These are phyloP conservation scores for Umbelopsis ramanniana DNA, from an alignment of 192 early-diverging fungal genomes.

Conservation along the genomic window DNA sequence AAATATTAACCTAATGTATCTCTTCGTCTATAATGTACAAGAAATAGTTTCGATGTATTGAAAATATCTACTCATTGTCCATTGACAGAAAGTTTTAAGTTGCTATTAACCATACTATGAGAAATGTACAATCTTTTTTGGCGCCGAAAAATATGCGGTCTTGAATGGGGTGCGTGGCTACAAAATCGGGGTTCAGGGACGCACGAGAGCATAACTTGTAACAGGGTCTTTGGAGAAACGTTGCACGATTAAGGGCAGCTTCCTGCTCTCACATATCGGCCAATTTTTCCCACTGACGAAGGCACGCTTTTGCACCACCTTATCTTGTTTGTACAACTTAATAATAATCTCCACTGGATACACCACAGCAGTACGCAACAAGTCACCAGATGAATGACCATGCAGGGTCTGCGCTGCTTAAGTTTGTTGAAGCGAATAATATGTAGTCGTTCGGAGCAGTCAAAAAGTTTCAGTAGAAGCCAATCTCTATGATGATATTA, in stretches of 20 bases:
- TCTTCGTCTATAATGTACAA: background rate
- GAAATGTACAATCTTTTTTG: background rate
- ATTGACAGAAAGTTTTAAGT: background rate
- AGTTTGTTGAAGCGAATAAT: background rate
- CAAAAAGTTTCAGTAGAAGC: too few species aligned
- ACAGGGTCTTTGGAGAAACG: conserved; percentile 12
- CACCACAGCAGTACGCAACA: background rate
- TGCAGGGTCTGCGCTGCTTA: background rate
- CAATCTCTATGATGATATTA: too few species aligned
- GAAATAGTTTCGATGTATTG: background rate
- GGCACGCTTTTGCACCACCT: background rate
- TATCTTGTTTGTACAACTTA: conserved; percentile 11
- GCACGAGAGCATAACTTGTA: background rate
- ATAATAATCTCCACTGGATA: conserved; percentile 19
- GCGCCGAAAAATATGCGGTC: too few species aligned
- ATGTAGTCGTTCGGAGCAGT: too few species aligned
- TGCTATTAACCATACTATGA: background rate
- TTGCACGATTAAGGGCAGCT: background rate
- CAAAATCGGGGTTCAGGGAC: background rate
- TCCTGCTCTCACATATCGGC: too few species aligned
- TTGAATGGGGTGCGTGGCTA: background rate
- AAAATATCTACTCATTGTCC: background rate
- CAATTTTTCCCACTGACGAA: conserved; percentile 14
- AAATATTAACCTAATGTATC: conserved; percentile 66
- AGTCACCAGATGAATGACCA: conserved; percentile 10